Percentiles rank a stretch among this genome's conserved stretches.
Evolutionary conservation across 2,329 filamentous ascomycete species (phyloP).

Genomic region (Clarireedia paspali): DNA sequence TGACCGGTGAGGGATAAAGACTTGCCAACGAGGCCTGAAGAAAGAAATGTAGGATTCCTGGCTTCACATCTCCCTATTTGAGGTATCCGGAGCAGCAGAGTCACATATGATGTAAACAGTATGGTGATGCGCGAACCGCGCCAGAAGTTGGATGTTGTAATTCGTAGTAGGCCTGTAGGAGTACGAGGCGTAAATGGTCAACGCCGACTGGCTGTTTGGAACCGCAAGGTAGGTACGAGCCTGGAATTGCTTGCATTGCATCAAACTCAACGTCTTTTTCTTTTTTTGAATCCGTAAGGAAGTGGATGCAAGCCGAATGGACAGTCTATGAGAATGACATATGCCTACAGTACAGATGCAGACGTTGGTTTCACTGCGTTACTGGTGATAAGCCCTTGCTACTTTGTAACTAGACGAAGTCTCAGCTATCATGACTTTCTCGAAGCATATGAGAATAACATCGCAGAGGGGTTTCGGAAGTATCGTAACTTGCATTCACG

Average conservation of each 20-base stretch:
- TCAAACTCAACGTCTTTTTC: no score
- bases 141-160: conserved; percentile 4
- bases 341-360: background rate
- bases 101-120: background rate
- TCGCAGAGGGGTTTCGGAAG: no score
- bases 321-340: background rate
- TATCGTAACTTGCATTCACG: no score
- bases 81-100: background rate
- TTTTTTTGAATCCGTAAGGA: background rate
- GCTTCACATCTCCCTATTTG: background rate
- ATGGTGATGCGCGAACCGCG: background rate
- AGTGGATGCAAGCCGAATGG: background rate
- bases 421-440: no score
- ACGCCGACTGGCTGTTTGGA: background rate
- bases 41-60: background rate
- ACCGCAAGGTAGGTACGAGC: background rate
- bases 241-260: background rate
- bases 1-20: background rate
- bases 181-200: background rate
- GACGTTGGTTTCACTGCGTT: background rate
- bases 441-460: no score
- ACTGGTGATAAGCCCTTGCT: background rate
- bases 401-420: no score
- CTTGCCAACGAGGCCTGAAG: background rate
- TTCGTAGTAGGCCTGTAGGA: background rate